Conservation (phyloP, 2,329 filamentous ascomycete genomes). For the Neophaeococcomyces aloes region DNA sequence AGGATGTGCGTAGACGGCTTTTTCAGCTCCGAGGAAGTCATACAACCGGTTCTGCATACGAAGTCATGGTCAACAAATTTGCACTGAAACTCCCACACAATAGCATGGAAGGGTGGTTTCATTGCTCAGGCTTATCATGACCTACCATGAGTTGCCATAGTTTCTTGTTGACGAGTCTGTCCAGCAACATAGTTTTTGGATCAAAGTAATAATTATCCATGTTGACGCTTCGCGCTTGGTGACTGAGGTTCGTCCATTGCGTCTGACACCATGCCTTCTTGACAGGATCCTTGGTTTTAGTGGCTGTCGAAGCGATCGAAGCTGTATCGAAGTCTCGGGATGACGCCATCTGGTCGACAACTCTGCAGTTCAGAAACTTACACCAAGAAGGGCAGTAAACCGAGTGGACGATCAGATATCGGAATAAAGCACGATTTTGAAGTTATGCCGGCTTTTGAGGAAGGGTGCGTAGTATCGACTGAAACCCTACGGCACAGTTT, state of each 20-base stretch:
- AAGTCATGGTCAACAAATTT: background rate
- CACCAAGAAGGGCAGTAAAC: too few relatives aligned
- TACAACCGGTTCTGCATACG: constrained; percentile 12
- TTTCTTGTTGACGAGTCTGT: constrained; percentile 18
- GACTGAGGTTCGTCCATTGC: constrained; percentile 20
- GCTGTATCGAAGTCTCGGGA: background rate
- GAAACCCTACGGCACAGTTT: too few relatives aligned
- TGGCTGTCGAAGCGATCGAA: constrained; percentile 5
- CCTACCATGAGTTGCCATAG: constrained; percentile 20
- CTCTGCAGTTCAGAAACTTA: too few relatives aligned
- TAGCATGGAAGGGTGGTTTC: background rate
- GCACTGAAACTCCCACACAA: background rate
- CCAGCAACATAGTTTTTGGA: constrained; percentile 19
- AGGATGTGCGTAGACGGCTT: constrained; percentile 17
- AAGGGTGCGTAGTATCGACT: too few relatives aligned
- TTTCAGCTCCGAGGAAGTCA: constrained; percentile 18
- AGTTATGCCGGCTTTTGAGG: too few relatives aligned
- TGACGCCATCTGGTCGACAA: too few relatives aligned
- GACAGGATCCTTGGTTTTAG: constrained; percentile 10
- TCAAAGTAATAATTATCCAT: constrained; percentile 20
- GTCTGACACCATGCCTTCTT: constrained; percentile 19
- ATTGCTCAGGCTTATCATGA: background rate
- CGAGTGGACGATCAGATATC: too few relatives aligned
- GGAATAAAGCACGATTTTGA: too few relatives aligned
- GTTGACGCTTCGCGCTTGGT: constrained; percentile 15